phyloP scores from a whole-genome alignment of 169 alveolate genomes.

The Eimeria sp. region DNA sequence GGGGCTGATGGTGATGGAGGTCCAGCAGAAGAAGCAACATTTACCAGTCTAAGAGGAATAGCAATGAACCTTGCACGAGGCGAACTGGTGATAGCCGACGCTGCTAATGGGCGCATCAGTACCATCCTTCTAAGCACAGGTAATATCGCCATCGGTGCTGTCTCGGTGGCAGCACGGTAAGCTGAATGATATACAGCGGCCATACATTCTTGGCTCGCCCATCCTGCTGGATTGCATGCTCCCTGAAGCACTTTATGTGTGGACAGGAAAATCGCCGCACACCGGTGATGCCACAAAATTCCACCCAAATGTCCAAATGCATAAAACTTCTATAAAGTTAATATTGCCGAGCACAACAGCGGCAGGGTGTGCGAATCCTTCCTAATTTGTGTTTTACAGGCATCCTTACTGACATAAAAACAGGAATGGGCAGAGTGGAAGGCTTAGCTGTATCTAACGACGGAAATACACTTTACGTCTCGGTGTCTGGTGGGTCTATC shows the following conservation, averaged over 20 bases:
- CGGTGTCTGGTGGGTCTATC: background rate
- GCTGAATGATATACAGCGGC: background rate
- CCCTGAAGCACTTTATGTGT: background rate
- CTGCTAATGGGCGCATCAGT: conserved; percentile 9
- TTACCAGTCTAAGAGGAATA: background rate
- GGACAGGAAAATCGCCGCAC: background rate
- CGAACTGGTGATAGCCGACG: conserved; percentile 19
- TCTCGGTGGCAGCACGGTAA: background rate
- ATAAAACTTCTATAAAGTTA: background rate
- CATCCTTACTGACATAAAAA: background rate
- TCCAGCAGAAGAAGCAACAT: background rate
- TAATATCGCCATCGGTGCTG: background rate
- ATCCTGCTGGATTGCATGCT: background rate
- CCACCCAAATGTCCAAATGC: background rate
- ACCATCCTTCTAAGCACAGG: conserved; percentile 25
- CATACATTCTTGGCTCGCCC: background rate
- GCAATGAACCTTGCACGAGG: conserved; percentile 20
- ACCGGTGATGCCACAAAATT: background rate
- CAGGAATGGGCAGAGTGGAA: background rate
- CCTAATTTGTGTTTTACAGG: background rate
- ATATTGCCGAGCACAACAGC: background rate
- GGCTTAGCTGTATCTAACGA: conserved; percentile 40
- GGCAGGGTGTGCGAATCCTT: background rate
- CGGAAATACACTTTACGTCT: conserved; percentile 7
- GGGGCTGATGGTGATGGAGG: background rate